These are phyloP conservation scores for Phylloporus sp. DNA, from an alignment of 768 basidiomycete genomes.

Conservation along the genomic window DNA sequence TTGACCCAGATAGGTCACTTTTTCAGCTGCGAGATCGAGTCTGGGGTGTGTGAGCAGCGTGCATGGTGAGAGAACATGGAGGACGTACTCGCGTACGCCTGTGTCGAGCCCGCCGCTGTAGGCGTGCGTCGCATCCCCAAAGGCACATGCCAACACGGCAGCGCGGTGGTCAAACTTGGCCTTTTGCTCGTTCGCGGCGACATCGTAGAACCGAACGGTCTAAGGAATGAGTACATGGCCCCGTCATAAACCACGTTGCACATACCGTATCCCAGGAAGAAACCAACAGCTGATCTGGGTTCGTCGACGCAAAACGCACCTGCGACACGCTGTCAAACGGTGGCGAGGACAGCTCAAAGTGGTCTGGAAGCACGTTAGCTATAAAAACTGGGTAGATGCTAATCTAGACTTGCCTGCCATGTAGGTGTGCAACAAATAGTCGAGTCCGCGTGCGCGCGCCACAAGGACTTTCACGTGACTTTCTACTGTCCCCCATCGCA, in stretches of 20 bases:
- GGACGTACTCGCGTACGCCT: slow-evolving; percentile 65
- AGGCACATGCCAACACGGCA: slow-evolving; percentile 81
- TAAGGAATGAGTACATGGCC: slow-evolving; percentile 19
- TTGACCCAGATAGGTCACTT: slow-evolving; percentile 68
- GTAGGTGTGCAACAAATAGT: not conserved
- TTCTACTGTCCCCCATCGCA: not conserved
- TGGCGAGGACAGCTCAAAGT: slow-evolving; percentile 53
- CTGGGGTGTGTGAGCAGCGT: too few species aligned
- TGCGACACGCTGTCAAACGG: slow-evolving; percentile 86
- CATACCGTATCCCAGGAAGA: slow-evolving; percentile 86
- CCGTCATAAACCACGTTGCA: not conserved
- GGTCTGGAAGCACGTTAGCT: slow-evolving; percentile 16
- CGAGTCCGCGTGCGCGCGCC: not conserved
- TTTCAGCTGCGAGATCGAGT: slow-evolving; percentile 72
- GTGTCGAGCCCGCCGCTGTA: slow-evolving; percentile 89
- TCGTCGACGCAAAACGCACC: slow-evolving; percentile 74
- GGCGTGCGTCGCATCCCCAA: slow-evolving; percentile 58
- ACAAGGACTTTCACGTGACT: not conserved
- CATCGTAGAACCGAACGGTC: slow-evolving; percentile 58
- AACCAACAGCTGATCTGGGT: slow-evolving; percentile 76
- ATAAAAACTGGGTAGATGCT: not conserved
- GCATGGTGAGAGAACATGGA: too few species aligned
- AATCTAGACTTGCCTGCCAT: slow-evolving; percentile 16
- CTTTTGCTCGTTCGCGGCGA: slow-evolving; percentile 57
- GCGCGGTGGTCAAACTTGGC: slow-evolving; percentile 88